Conservation (phyloP, 129 eudicot species). For the Chrysanthemum seticuspe region DNA sequence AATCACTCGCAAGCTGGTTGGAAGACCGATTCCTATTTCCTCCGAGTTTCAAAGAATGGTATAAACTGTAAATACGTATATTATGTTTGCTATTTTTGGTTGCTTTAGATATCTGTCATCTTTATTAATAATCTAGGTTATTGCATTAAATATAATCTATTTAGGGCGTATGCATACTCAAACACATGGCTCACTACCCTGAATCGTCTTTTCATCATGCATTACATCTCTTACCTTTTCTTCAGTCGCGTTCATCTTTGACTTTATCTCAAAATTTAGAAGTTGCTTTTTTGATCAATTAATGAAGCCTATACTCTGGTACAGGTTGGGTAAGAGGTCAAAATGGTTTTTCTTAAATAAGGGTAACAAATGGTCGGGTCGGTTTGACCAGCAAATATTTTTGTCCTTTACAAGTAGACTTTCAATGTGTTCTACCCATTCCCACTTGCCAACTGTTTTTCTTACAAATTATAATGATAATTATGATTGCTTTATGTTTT, state of each 20-base stretch:
- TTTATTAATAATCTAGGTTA: not conserved
- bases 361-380: not conserved
- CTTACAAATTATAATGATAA: too few relatives aligned
- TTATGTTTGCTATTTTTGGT: not conserved
- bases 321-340: not conserved
- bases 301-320: not conserved
- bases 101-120: not conserved
- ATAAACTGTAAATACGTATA: constrained; percentile 10
- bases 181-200: too few relatives aligned
- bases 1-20: constrained; percentile 77
- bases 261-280: too few relatives aligned
- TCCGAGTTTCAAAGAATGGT: constrained; percentile 93
- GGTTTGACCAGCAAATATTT: not conserved
- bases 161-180: too few relatives aligned
- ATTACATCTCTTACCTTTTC: too few relatives aligned
- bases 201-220: too few relatives aligned
- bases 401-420: too few relatives aligned
- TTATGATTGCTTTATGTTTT: not conserved
- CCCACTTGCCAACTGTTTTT: too few relatives aligned
- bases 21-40: constrained; percentile 83
- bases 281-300: too few relatives aligned
- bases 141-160: not conserved
- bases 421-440: not conserved
- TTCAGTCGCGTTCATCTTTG: too few relatives aligned
- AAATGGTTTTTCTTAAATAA: not conserved